A percentile compares a stretch with the other conserved stretches of the same genome.
phyloP scores from a whole-genome alignment of 1,284 basidiomycete genomes.

The Boletus sp. region DNA sequence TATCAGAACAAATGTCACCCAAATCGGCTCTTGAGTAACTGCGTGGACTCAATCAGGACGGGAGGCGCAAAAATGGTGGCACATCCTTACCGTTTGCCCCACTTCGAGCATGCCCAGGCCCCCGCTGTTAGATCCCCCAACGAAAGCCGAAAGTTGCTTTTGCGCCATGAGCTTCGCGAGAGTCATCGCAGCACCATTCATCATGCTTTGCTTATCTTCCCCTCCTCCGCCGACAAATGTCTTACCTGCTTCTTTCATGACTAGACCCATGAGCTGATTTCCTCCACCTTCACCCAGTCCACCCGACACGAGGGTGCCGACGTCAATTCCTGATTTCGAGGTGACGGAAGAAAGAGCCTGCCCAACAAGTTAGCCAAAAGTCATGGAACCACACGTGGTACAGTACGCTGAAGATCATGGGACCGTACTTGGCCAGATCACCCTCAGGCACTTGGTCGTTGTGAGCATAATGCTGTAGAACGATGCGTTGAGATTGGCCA shows the following conservation, averaged over 20 bases:
- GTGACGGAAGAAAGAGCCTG: constrained; percentile 22
- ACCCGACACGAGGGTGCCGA: constrained; percentile 30
- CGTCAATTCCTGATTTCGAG: constrained; percentile 20
- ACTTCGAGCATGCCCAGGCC: constrained; percentile 55
- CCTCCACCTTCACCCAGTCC: constrained; percentile 43
- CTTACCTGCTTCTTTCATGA: constrained; percentile 76
- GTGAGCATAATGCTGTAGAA: constrained; percentile 16
- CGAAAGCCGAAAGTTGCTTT: constrained; percentile 52
- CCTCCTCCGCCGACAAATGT: constrained; percentile 66
- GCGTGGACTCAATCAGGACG: background rate
- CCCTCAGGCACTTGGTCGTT: constrained; percentile 14
- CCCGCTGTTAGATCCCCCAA: constrained; percentile 62
- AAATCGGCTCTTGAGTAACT: constrained; percentile 40
- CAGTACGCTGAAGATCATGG: constrained; percentile 21
- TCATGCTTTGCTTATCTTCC: constrained; percentile 76
- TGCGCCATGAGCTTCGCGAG: constrained; percentile 77
- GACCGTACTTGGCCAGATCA: constrained; percentile 21
- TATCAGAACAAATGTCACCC: constrained; percentile 20
- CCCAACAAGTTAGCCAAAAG: constrained; percentile 8
- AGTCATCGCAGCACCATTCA: constrained; percentile 79
- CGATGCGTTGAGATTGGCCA: background rate
- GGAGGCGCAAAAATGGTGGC: background rate
- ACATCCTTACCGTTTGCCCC: constrained; percentile 40
- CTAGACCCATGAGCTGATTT: constrained; percentile 69
- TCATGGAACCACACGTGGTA: background rate